Evolutionary conservation across 2,329 filamentous ascomycete species (phyloP), one percentile per base, ranked within the genome.

Genomic region (Leptodontidium sp.): DNA sequence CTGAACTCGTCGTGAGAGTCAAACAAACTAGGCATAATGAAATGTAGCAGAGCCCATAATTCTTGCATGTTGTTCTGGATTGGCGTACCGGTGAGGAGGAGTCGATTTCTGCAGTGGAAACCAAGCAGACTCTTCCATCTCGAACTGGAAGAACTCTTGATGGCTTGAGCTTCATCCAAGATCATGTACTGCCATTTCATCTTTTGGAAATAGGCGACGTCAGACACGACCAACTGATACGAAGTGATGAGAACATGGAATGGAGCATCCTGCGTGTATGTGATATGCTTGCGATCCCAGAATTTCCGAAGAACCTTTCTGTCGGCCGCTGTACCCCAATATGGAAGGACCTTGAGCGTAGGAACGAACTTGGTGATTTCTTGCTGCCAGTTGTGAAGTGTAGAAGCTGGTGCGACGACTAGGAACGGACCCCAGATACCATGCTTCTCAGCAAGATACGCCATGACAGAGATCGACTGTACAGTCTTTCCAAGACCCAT

Each of bases 21-120:
- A 81, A 99, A 99, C 63, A 99, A 86, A 53, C 93, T 97, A n/a
- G 96, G 96, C 96, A 99, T 98, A 83, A 98, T 98, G 83, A 99
- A 99, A 86, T 99, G 96, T 24, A 99, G 86, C 73, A 99, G 82
- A 38, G 96, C 96, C 96, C 96, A 99, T 68, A 99, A 82, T 81
- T 99, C 95, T 81, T 98, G 96, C 96, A 99, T 99, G 85, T 98
- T 99, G 84, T 99, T 99, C 81, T 99, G 96, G 73, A 99, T 98
- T 2, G 96, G 96, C 0, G 96, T 99, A 82, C 96, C 96, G 0
- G 96, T 99, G 24, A 99, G 87, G 55, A 99, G 84, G 58, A 99
- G 87, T 74, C 96, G 90, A 81, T 98, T 99, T 70, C 96, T 92
- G 82, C 95, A 98, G 79, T 97, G 93, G 85, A 98, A 98, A 62